Conservation (phyloP, 805 yeast genomes). For the Starmera dryadoides region DNA sequence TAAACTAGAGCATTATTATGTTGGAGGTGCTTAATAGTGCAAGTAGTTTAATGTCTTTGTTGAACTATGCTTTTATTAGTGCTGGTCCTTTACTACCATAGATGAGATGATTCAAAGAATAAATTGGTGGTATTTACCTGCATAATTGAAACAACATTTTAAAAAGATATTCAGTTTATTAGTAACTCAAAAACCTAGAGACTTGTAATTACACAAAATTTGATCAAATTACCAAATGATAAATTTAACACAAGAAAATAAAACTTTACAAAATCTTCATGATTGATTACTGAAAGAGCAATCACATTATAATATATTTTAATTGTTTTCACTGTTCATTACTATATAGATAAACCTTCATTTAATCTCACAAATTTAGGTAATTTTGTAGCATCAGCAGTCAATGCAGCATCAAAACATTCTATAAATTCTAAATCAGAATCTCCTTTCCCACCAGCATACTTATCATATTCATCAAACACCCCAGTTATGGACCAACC, state of each 20-base stretch:
- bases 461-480: conserved; percentile 88
- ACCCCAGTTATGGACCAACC: conserved; percentile 93
- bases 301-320: no score
- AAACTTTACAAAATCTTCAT: no score
- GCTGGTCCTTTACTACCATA: conserved; percentile 52
- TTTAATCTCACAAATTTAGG: conserved; percentile 55
- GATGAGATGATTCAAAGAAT: conserved; percentile 28
- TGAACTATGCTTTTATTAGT: conserved; percentile 55
- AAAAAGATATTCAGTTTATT: conserved; percentile 44
- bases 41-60: conserved; percentile 39
- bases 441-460: conserved; percentile 91
- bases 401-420: conserved; percentile 59
- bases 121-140: conserved; percentile 57
- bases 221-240: no score
- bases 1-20: conserved; percentile 41
- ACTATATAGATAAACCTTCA: background rate
- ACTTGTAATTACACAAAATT: no score
- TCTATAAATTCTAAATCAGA: conserved; percentile 89
- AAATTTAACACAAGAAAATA: no score
- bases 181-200: no score
- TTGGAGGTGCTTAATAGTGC: conserved; percentile 45
- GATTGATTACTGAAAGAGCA: no score
- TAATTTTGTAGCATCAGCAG: conserved; percentile 35
- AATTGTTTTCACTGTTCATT: conserved; percentile 6
- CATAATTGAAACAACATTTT: conserved; percentile 39